Evolutionary conservation across 805 yeast species (phyloP).

Genomic region (Lachancea waltii): DNA sequence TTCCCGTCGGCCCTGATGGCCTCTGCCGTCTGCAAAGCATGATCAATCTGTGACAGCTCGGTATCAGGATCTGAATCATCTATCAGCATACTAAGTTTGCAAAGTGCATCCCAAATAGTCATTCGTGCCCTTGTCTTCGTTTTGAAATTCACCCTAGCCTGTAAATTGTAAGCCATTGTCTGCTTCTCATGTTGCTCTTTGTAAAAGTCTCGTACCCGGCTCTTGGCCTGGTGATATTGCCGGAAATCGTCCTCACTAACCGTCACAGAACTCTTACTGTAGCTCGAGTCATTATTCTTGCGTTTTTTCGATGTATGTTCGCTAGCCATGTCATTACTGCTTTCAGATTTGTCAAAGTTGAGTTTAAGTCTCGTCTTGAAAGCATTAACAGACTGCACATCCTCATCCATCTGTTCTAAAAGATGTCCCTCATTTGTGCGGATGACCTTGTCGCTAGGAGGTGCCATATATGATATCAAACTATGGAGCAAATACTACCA

Average conservation of each 20-base stretch:
- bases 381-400: slow-evolving; percentile 37
- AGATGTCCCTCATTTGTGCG: slow-evolving; percentile 26
- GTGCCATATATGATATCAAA: background rate
- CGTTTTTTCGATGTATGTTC: slow-evolving; percentile 4
- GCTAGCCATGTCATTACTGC: background rate
- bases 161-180: slow-evolving; percentile 66
- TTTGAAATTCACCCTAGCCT: slow-evolving; percentile 65
- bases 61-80: slow-evolving; percentile 76
- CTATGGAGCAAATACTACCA: background rate
- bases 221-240: slow-evolving; percentile 64
- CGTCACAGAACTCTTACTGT: slow-evolving; percentile 5
- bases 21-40: slow-evolving; percentile 70
- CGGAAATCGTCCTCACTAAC: slow-evolving; percentile 41
- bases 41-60: slow-evolving; percentile 66
- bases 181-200: slow-evolving; percentile 63
- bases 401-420: slow-evolving; percentile 38
- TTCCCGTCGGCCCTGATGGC: slow-evolving; percentile 60
- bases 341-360: slow-evolving; percentile 4
- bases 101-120: slow-evolving; percentile 68
- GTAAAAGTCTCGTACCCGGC: slow-evolving; percentile 59
- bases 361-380: slow-evolving; percentile 29
- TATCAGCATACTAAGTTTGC: slow-evolving; percentile 51
- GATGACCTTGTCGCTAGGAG: slow-evolving; percentile 4
- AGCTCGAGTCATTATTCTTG: background rate
- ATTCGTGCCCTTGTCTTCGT: slow-evolving; percentile 58